Evolutionary conservation across 345 rosid species (phyloP), one percentile per base, ranked within the genome.

Genomic region (Populus pruinosa): DNA sequence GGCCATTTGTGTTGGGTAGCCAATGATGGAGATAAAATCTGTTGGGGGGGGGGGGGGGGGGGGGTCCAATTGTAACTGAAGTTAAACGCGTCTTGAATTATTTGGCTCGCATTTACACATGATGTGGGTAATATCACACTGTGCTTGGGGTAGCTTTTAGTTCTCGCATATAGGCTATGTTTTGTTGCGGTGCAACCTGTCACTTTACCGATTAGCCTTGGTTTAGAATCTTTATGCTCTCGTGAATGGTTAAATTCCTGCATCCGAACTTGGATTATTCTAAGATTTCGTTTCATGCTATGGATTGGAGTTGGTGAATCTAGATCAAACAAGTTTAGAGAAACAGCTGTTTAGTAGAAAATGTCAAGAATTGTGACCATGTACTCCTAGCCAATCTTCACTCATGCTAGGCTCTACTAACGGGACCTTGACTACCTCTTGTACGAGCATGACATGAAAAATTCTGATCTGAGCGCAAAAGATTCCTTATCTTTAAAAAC

Each of bases 41-140:
- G 73, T 8, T 13, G 61, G 21, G 70, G 77, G 62, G 47, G n/a
- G 61, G 21, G 70, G 77, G 62, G 47, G n/a, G n/a, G 61, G 21
- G 70, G 77, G 62, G 47, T 75, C 71, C 77, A 47, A 75, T 71
- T 75, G 77, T 62, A 43, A 63, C 38, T 31, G 64, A 41, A n/a
- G 43, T 71, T 50, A 63, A 71, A 71, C 14, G 50, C 13, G 14
- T 73, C 76, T 23, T 20, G 59, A 21, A 53, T 53, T 53, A 53
- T 53, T 53, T 53, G 59, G 23, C 59, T 53, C n/a, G 20, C 59
- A 53, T 20, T 18, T 20, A 53, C n/a, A 21, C 2, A 9, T 33
- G 36, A 33, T 33, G 59, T 9, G 8, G 20, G 59, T 23, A 53
- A 6, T 3, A n/a, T 23, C 63, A 59, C 5, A 13, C 2, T 21